A percentile compares a stretch with the other conserved stretches of the same genome.
Evolutionary conservation across 2,329 filamentous ascomycete genomes (phyloP).

Genomic region (Cladobotryum protrusum): DNA sequence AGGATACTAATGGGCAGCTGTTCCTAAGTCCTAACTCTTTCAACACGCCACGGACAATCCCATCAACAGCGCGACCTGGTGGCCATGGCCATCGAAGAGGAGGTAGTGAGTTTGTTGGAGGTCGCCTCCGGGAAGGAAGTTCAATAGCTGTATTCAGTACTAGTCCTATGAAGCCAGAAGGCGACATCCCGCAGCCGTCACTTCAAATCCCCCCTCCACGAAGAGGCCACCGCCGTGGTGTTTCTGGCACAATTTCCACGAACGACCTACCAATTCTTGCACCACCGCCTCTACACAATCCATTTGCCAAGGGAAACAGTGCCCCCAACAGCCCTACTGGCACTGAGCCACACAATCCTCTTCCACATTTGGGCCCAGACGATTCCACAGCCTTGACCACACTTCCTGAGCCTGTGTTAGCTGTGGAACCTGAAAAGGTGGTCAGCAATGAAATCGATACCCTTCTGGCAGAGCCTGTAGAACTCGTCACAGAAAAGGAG

Average conservation of each 20-base stretch:
- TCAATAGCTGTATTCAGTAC: conserved; percentile 58
- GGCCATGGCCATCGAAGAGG: conserved; percentile 74
- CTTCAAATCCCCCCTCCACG: conserved; percentile 45
- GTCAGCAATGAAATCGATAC: conserved; percentile 4
- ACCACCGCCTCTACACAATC: conserved; percentile 43
- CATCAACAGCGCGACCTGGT: conserved; percentile 51
- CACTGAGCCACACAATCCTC: conserved; percentile 24
- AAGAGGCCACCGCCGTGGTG: conserved; percentile 62
- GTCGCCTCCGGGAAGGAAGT: conserved; percentile 54
- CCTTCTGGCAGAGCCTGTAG: conserved; percentile 8
- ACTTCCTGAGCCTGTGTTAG: conserved; percentile 10
- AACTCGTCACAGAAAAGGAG: conserved; percentile 3
- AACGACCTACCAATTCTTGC: conserved; percentile 73
- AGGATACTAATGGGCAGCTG: conserved; percentile 26
- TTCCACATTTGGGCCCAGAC: conserved; percentile 1
- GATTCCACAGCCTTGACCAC: neutral
- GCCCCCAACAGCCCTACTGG: conserved; percentile 57
- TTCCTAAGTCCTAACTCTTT: conserved; percentile 51
- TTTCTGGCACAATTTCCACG: conserved; percentile 74
- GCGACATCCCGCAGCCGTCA: conserved; percentile 42
- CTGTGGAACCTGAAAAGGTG: neutral
- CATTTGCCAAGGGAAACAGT: conserved; percentile 51
- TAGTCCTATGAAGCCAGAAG: conserved; percentile 61
- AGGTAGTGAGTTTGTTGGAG: conserved; percentile 81
- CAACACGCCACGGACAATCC: conserved; percentile 41